Evolutionary conservation across 495 filamentous ascomycete genomes (phyloP), one percentile per base, ranked within the genome.

Genomic region (Lasiosphaeriaceae sp.): DNA sequence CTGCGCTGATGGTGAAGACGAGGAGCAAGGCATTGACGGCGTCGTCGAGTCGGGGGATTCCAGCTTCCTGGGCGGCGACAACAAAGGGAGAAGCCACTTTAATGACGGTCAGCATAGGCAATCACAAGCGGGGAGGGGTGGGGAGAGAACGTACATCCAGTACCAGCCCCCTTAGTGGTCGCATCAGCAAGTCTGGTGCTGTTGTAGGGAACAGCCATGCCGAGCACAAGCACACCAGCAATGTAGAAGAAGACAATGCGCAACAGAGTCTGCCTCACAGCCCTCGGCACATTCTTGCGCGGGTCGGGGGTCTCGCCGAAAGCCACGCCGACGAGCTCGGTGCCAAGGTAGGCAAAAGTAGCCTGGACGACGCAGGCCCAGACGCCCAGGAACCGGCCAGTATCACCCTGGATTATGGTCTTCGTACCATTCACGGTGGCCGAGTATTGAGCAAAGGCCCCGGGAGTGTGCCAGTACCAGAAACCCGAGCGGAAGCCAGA

Each of bases 271-370:
- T 89, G 88, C 58, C 76, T 80, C 56, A 90, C 88, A 3, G 87
- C 88, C 5, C 80, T 77, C 0, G 87, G 87, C 11, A 91, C 83
- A 45, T 86, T 89, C 71, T 83, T 85, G 67, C 86, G 84, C 9
- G 88, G 88, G 68, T 93, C 88, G 54, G 88, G 83, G 4, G 89
- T 89, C 76, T 93, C 89, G 58, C 85, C 87, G 2, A 89, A 89
- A 2, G 89, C 88, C 23, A 93, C 80, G 29, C 83, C 91, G 52
- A 96, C 86, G 41, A 94, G 76, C 72, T 96, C 92, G 2, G 90
- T 94, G 48, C 91, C 89, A 31, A 90, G 80, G 65, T 90, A 94
- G 29, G 90, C 88, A 58, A 95, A 95, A 5, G 86, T 89, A 6
- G 90, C 89, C 26, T 83, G 86, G 52, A 91, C 84, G 61, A 94